Percentiles rank a stretch among this genome's conserved stretches.
Conservation (phyloP, 352 stramenopile species). For the Elongisporangium anandrum region DNA sequence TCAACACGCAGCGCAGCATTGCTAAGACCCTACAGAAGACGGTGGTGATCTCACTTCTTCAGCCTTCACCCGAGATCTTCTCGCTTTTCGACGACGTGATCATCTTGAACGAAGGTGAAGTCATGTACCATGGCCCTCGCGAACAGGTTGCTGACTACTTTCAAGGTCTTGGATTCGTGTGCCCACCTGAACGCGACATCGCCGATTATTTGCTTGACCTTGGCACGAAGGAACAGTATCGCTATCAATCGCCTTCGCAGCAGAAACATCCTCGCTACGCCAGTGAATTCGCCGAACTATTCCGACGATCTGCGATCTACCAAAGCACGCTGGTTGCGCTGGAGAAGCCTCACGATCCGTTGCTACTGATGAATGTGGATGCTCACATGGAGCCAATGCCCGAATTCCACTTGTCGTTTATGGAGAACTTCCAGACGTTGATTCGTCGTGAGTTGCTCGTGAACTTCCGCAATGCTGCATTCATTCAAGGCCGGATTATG, state of each 20-base stretch:
- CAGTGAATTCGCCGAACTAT: too few relatives aligned
- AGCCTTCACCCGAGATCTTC: slow-evolving; percentile 90
- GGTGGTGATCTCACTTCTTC: slow-evolving; percentile 70
- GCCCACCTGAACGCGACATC: slow-evolving; percentile 33
- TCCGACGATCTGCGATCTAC: too few relatives aligned
- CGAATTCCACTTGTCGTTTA: too few relatives aligned
- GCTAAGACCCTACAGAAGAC: slow-evolving; percentile 37
- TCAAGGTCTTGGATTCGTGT: slow-evolving; percentile 53
- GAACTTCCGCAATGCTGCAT: slow-evolving; percentile 29
- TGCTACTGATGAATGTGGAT: too few relatives aligned
- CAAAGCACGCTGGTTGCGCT: too few relatives aligned
- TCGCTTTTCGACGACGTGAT: slow-evolving; percentile 92
- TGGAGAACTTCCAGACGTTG: too few relatives aligned
- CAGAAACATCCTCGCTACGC: too few relatives aligned
- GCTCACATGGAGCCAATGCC: too few relatives aligned
- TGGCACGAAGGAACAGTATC: slow-evolving; percentile 23
- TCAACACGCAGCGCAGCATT: too few relatives aligned
- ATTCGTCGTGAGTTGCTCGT: slow-evolving; percentile 59
- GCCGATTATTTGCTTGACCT: slow-evolving; percentile 36
- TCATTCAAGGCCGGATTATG: slow-evolving; percentile 31
- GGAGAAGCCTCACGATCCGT: too few relatives aligned
- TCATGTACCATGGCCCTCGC: slow-evolving; percentile 86
- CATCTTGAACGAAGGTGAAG: slow-evolving; percentile 79
- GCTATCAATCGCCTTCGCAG: slow-evolving; percentile 24
- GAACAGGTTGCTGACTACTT: slow-evolving; percentile 76